Base-by-base conservation (phyloP, 2,329 filamentous ascomycete genomes). In the Rhynchosporium graminicola region DNA sequence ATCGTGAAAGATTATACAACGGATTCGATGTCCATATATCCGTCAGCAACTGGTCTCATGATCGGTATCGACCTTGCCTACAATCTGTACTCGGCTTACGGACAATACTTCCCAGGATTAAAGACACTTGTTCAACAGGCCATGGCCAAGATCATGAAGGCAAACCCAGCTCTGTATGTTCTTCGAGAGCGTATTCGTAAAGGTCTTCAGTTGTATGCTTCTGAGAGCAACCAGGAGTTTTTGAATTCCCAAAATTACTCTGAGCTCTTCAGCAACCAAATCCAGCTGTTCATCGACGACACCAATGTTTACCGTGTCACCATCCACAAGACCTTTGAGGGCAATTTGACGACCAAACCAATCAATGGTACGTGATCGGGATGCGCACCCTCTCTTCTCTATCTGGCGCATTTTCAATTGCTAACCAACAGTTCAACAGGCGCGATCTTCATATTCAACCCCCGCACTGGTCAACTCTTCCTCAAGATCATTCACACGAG, bases 121-220 rank as follows among this genome's bases (percentile, higher is more conserved):
- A 99, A 99, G 82, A 90, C 92, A 54, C 84, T 99, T 29, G 82
- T 99, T 31, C 96, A 99, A 77, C 94, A 98, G 76, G 95, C 96
- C 5, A 99, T 99, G 96, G 92, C 92, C 55, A 99, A 99, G 87
- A 87, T 99, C 75, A 99, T 99, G 95, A 99, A 99, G 79, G 94
- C 95, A 43, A 99, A 99, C 74, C 95, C 95, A 15, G 95, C 95
- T 2, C 79, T 99, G 38, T 99, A 98, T 75, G 95, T 99, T 57
- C 80, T 99, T 63, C 90, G 95, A 63, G 95, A 99, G 80, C 95
- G 95, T 84, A 99, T 99, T 67, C 87, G 96, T 68, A 99, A 99
- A 82, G 95, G 95, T 82, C 85, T 99, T 63, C 95, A 99, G 79
- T 82, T 99, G 13, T 99, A 99, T 73, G 95, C 95, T 2, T 98